Base-by-base conservation (phyloP, 768 basidiomycete genomes). In the Suillus occidentalis region DNA sequence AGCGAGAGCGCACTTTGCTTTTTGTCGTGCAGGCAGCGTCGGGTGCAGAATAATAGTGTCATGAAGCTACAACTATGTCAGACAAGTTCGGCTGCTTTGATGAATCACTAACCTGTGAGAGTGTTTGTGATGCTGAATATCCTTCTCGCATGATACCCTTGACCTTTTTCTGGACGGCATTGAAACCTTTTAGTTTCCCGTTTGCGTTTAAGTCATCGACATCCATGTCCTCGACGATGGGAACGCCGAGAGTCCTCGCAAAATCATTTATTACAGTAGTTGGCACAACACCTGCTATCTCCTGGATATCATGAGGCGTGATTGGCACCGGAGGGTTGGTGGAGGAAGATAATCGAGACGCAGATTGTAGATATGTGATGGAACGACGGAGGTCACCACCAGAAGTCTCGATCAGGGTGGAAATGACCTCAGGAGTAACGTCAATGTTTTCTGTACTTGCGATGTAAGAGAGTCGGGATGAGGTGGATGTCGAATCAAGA, bases 361-460 rank as follows among this genome's bases (percentile, higher is more conserved):
- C 97, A 25, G 97, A 98, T 73, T 99, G 97, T 34, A 99, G 84
- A 76, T 96, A 98, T 25, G 97, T 99, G 75, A 99, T 99, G 28
- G 97, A 91, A 61, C 97, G 94, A 60, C 97, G 89, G 62, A 99
- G 86, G 78, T 99, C 97, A 49, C 97, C 97, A 55, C 87, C 85
- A 3, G 97, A 97, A 43, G 90, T 87, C 45, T 78, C 81, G 66
- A 97, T 91, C 63, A 97, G 86, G 1, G 90, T 79, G 47, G 86
- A 77, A 63, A 97, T 82, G 36, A 94, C 92, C 16, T 83, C 77
- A 5, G 81, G 72, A 43, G 81, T 73, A 59, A 92, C 77, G 36
- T 80, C 64, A 56, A 99, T 83, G 40, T 84, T 78, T 77, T 99
- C 97, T 37, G 85, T 81, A 39, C 82, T 72, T 0, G 95, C 94